Conservation (phyloP, 768 basidiomycete genomes). For the Tylopilus balloui region DNA sequence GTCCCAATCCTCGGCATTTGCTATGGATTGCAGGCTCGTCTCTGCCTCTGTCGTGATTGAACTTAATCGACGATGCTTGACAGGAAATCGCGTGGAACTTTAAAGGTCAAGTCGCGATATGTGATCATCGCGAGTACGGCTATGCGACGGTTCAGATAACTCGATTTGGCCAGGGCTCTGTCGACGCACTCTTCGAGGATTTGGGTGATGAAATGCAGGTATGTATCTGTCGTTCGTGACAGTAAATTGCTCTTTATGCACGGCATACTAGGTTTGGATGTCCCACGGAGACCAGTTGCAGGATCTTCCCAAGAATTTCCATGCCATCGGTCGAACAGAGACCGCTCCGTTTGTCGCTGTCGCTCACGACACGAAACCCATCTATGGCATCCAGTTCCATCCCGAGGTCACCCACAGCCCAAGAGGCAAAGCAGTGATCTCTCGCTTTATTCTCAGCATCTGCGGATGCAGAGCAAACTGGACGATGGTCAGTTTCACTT, state of each 20-base stretch:
- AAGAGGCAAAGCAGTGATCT: conserved; percentile 85
- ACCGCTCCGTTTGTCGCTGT: conserved; percentile 92
- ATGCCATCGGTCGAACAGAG: conserved; percentile 79
- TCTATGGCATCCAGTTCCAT: conserved; percentile 98
- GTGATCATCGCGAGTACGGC: conserved; percentile 94
- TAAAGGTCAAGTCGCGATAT: conserved; percentile 78
- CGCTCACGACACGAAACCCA: conserved; percentile 80
- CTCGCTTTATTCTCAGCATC: conserved; percentile 76
- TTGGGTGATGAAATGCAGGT: conserved; percentile 91
- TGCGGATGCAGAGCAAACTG: conserved; percentile 79
- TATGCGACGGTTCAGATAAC: conserved; percentile 76
- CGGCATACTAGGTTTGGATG: conserved; percentile 91
- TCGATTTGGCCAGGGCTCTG: conserved; percentile 51
- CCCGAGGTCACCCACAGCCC: conserved; percentile 96
- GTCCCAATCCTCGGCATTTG: conserved; percentile 96
- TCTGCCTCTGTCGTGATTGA: not conserved
- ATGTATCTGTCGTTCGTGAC: conserved; percentile 11
- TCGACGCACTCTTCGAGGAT: conserved; percentile 79
- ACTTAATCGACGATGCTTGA: no score
- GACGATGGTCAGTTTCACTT: conserved; percentile 75
- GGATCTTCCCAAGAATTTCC: conserved; percentile 75
- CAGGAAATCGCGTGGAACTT: conserved; percentile 93
- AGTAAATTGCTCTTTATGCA: not conserved
- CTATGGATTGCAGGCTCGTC: conserved; percentile 85
- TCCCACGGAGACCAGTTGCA: conserved; percentile 96